phyloP scores from a whole-genome alignment of 768 basidiomycete species.

The Suillus placidus region DNA sequence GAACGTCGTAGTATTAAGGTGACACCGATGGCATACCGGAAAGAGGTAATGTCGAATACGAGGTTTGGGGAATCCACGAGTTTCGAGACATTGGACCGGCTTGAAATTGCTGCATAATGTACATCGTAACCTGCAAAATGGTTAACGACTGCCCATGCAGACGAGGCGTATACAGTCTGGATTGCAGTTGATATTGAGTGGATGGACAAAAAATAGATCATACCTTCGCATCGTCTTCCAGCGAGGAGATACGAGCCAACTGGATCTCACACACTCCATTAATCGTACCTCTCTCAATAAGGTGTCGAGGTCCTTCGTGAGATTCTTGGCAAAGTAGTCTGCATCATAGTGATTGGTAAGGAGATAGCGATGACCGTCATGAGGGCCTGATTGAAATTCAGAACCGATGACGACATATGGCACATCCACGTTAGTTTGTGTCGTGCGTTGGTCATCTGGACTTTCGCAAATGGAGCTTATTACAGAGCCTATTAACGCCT shows the following conservation, averaged over 20 bases:
- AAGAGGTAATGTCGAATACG: no score
- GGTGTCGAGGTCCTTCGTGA: neutral
- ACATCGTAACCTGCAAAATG: no score
- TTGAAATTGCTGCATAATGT: no score
- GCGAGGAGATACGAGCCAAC: neutral
- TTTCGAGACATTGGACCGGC: no score
- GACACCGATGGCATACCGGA: no score
- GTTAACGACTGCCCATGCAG: no score
- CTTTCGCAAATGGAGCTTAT: neutral
- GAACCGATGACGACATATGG: neutral
- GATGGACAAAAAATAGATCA: neutral
- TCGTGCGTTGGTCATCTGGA: neutral
- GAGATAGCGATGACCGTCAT: neutral
- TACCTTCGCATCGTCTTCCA: neutral
- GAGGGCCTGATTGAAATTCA: neutral
- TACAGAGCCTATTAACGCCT: neutral
- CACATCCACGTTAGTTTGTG: neutral
- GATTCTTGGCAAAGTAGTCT: neutral
- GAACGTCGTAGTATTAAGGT: no score
- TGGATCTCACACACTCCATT: neutral
- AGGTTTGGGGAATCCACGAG: no score
- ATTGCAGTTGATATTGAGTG: neutral
- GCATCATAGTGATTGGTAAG: neutral
- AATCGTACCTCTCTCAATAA: neutral
- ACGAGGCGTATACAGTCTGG: no score